Evolutionary conservation across 2,329 filamentous ascomycete species (phyloP), one percentile per base, ranked within the genome.

Genomic region (Talaromyces sp.): DNA sequence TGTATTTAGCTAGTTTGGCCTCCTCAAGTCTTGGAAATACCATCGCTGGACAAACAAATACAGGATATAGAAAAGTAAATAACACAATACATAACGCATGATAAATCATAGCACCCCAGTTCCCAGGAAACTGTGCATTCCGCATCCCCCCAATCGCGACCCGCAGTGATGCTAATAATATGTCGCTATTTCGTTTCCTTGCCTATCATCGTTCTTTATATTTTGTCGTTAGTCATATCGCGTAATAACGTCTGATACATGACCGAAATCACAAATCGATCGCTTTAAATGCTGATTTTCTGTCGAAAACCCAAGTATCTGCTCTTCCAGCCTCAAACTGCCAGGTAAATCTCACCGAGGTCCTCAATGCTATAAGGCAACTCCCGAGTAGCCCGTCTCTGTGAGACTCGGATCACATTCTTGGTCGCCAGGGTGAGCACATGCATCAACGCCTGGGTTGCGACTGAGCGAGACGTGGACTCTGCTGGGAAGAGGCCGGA

Each of bases 401-500:
- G 92, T 64, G 82, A 75, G 5, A 93, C 85, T 49, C 33, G 53
- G 32, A 63, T 52, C 19, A 84, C 73, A 1, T 82, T 82, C 74
- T 87, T 91, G 2, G 86, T 91, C 6, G 85, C 87, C 51, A 95
- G 81, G 11, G 83, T 81, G 15, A 96, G 82, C 2, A 91, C 81
- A 71, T 95, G 90, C 76, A 89, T 85, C 70, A 91, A 88, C 0
- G 87, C 91, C 72, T 92, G 89, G 2, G 89, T 87, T 9, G 88
- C 90, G 13, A 91, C 86, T 32, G 84, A 77, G 39, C 79, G 82
- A 49, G 72, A 79, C 32, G 84, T 85, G 49, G 79, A 75, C 10
- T 70, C 70, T 0, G 85, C 82, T n/a, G 84, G 80, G 52, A 95
- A 84, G 10, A 96, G 76, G 55, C 85, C 78, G 53, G 88, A 85